Percentiles rank a stretch among this genome's conserved stretches.
phyloP scores from a whole-genome alignment of 2,329 filamentous ascomycete genomes.

The Botrytis cinerea region DNA sequence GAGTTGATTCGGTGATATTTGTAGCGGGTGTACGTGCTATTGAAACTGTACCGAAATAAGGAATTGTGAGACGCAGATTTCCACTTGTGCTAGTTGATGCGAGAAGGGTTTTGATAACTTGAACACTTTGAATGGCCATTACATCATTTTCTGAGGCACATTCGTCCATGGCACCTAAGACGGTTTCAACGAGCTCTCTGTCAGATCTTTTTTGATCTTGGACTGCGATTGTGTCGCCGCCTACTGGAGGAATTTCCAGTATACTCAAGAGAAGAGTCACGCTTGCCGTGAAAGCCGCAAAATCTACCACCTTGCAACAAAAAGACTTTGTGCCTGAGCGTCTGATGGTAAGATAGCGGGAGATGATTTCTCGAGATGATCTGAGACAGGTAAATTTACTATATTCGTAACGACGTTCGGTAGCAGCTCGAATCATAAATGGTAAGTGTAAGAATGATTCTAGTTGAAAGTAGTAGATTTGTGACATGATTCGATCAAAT shows the following conservation, averaged over 20 bases:
- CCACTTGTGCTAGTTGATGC: constrained; percentile 28
- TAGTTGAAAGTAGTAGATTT: constrained; percentile 40
- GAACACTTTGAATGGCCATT: constrained; percentile 37
- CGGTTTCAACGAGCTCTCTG: constrained; percentile 31
- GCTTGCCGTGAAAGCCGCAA: constrained; percentile 37
- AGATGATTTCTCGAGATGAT: constrained; percentile 37
- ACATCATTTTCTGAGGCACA: constrained; percentile 28
- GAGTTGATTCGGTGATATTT: background rate
- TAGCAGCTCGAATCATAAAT: constrained; percentile 41
- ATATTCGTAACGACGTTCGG: constrained; percentile 40
- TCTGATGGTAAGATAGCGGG: constrained; percentile 35
- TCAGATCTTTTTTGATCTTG: constrained; percentile 32
- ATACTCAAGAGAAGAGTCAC: constrained; percentile 38
- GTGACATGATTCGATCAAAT: constrained; percentile 37
- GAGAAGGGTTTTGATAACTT: constrained; percentile 39
- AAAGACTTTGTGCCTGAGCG: constrained; percentile 30
- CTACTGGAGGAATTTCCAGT: constrained; percentile 29
- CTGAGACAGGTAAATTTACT: constrained; percentile 40
- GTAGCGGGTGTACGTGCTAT: constrained; percentile 28
- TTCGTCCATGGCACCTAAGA: constrained; percentile 35
- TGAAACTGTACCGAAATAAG: constrained; percentile 40
- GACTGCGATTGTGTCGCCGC: constrained; percentile 26
- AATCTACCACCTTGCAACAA: constrained; percentile 40
- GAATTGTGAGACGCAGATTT: constrained; percentile 40
- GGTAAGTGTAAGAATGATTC: constrained; percentile 38